Conservation (phyloP, 495 filamentous ascomycete genomes). For the Rhizodiscina lignyota region DNA sequence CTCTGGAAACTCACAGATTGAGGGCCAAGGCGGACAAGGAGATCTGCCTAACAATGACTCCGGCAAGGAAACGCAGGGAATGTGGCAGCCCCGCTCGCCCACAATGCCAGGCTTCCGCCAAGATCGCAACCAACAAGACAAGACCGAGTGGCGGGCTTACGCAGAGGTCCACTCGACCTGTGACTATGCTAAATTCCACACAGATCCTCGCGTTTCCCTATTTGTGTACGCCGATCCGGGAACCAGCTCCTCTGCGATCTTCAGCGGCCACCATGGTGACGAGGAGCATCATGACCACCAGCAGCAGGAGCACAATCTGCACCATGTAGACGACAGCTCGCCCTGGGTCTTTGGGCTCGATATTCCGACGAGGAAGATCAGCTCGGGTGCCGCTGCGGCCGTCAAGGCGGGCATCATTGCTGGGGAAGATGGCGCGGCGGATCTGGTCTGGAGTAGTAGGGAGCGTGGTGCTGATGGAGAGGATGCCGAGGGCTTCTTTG, state of each 20-base stretch:
- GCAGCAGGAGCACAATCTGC: background rate
- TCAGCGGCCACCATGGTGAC: background rate
- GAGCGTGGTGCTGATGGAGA: constrained; percentile 9
- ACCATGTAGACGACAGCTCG: constrained; percentile 16
- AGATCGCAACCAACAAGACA: background rate
- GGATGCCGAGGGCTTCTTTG: constrained; percentile 63
- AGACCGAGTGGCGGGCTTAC: constrained; percentile 27
- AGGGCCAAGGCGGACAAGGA: background rate
- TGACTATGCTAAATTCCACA: constrained; percentile 82
- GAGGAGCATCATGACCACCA: background rate
- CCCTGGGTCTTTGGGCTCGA: constrained; percentile 62
- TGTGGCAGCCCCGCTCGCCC: background rate
- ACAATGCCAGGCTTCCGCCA: background rate
- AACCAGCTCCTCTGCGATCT: background rate
- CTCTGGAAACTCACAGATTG: background rate
- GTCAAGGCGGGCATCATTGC: constrained; percentile 21
- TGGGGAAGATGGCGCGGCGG: constrained; percentile 51
- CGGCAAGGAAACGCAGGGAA: background rate
- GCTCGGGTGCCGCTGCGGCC: background rate
- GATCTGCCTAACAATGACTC: background rate
- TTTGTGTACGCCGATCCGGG: constrained; percentile 35
- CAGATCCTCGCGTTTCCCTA: constrained; percentile 59
- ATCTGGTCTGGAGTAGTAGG: constrained; percentile 66
- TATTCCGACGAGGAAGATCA: constrained; percentile 27
- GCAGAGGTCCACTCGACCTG: constrained; percentile 89